Base-by-base conservation (phyloP, 139 green algal species). In the Gonium pectorale region DNA sequence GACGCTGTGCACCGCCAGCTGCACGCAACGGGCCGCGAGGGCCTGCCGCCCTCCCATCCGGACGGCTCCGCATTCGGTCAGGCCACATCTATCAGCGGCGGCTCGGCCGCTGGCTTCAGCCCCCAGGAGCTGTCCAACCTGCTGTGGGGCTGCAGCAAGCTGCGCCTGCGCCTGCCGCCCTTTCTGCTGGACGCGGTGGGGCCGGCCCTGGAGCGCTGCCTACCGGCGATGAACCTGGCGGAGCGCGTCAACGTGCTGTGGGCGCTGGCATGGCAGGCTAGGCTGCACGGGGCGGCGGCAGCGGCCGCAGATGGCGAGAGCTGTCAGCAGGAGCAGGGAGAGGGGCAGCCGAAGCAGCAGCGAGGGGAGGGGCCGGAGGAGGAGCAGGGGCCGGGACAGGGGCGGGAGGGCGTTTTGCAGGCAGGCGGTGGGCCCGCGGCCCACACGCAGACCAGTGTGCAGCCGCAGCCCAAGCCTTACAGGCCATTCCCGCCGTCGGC, bases 181-280 rank as follows among this genome's bases (percentile, higher is more conserved):
- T 35, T 35, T 33, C 64, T 74, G 9, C 44, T 83, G 77, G 77
- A 83, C 27, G 77, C 49, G n/a, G 60, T 73, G 62, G 77, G 43
- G 26, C 43, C 29, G 24, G 60, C 60, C n/a, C 44, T 83, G 77
- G 77, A 83, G 77, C 62, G 43, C 29, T 31, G 77, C 60, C 77
- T 83, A 43, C 62, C 77, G 21, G 5, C 15, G 29, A 83, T 87
- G 70, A 19, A 2, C 5, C 38, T 71, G 31, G 46, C 59, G 59
- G 82, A 87, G 60, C 41, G 75, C 7, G 43, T 81, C 49, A 87
- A 82, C 44, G 70, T 87, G 56, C 62, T 87, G 60, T 87, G 82
- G 82, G 82, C 82, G 15, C 70, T 87, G 15, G 77, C 77, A 0
- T 83, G 77, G 77, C 77, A 83, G 60, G 82, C 82, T 49, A 82